Conservation (phyloP, 805 yeast species). For the Nakazawaea pomicola region DNA sequence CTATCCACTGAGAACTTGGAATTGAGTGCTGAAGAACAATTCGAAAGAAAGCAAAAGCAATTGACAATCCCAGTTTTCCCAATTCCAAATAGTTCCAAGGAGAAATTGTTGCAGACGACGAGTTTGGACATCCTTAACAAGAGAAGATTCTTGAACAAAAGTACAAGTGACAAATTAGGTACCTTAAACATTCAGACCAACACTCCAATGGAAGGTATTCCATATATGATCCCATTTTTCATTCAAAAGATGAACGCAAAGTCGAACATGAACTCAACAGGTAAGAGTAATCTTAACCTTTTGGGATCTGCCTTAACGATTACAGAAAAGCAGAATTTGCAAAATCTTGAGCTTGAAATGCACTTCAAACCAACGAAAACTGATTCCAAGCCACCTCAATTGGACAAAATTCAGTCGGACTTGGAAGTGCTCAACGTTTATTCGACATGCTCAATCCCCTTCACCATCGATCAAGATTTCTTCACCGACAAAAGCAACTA, state of each 20-base stretch:
- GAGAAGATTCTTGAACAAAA: background rate
- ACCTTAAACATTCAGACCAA: slow-evolving; percentile 4
- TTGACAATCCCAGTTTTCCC: slow-evolving; percentile 12
- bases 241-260: slow-evolving; percentile 7
- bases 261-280: slow-evolving; percentile 3
- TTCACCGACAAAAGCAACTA: slow-evolving; percentile 21
- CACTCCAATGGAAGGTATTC: slow-evolving; percentile 14
- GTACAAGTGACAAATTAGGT: slow-evolving; percentile 1
- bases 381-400: slow-evolving; percentile 13
- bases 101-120: slow-evolving; percentile 3
- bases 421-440: slow-evolving; percentile 13
- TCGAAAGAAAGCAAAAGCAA: slow-evolving; percentile 1
- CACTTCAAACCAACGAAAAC: slow-evolving; percentile 4
- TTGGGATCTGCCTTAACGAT: slow-evolving; percentile 9
- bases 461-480: slow-evolving; percentile 30
- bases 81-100: slow-evolving; percentile 10
- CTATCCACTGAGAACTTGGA: background rate
- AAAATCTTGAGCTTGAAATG: slow-evolving; percentile 9
- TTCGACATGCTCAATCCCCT: slow-evolving; percentile 27
- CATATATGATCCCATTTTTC: slow-evolving; percentile 11
- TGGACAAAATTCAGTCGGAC: slow-evolving; percentile 2
- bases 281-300: slow-evolving; percentile 7
- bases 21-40: background rate
- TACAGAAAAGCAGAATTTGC: slow-evolving; percentile 10
- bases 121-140: slow-evolving; percentile 2